Conservation (phyloP, 2,329 filamentous ascomycete genomes). For the Nemania sp. region DNA sequence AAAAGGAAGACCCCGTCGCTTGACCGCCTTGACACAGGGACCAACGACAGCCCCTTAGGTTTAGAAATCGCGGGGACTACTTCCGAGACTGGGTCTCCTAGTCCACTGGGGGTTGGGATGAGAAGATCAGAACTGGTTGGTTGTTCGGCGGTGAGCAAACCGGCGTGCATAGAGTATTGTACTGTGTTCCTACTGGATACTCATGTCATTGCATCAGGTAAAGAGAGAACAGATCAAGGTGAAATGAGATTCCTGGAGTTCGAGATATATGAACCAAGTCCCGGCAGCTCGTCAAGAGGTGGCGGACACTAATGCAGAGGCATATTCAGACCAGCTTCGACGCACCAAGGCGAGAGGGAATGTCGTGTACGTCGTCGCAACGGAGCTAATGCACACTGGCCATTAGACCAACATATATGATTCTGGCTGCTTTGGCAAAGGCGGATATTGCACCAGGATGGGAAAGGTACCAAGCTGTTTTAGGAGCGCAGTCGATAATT, state of each 20-base stretch:
- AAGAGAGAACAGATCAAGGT: slow-evolving; percentile 7
- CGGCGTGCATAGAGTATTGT: neutral
- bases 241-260: slow-evolving; percentile 1
- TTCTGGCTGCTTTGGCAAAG: neutral
- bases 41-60: slow-evolving; percentile 4
- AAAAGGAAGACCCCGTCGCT: slow-evolving; percentile 19
- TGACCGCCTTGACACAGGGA: slow-evolving; percentile 18
- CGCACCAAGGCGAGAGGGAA: neutral
- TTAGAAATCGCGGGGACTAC: slow-evolving; percentile 7
- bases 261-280: neutral
- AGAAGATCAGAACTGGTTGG: slow-evolving; percentile 1
- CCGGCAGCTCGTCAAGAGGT: neutral
- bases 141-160: slow-evolving; percentile 23
- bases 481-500: slow-evolving; percentile 19
- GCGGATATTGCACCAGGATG: slow-evolving; percentile 12
- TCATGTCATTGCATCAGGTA: slow-evolving; percentile 1
- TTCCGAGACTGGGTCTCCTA: slow-evolving; percentile 15
- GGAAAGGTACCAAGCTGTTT: slow-evolving; percentile 20
- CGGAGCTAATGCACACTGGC: slow-evolving; percentile 16
- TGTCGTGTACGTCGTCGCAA: slow-evolving; percentile 15
- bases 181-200: slow-evolving; percentile 1
- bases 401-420: slow-evolving; percentile 21
- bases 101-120: slow-evolving; percentile 19
- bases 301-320: neutral
- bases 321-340: slow-evolving; percentile 4